Percentiles rank a stretch among this genome's conserved stretches.
Evolutionary conservation across 2,329 filamentous ascomycete genomes (phyloP).

Genomic region (Calonectria honghensis): DNA sequence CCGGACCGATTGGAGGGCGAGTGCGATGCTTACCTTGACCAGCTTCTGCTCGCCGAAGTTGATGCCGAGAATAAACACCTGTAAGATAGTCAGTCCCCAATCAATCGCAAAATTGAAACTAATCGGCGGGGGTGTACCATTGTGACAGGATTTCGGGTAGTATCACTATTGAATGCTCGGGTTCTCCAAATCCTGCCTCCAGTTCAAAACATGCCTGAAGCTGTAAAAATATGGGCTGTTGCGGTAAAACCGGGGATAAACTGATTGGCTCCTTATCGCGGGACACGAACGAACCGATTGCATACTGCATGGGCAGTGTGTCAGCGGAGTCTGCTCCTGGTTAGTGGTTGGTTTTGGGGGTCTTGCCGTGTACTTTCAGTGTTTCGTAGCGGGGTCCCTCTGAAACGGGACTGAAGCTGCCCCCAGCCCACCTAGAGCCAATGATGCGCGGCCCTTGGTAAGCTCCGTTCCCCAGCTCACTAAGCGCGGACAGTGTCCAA

Average conservation of each 20-base stretch:
- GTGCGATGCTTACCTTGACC: constrained; percentile 80
- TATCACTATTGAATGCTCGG: constrained; percentile 51
- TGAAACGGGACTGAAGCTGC: constrained; percentile 53
- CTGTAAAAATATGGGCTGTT: constrained; percentile 48
- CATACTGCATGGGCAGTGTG: neutral
- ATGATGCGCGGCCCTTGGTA: constrained; percentile 2
- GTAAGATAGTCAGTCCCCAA: constrained; percentile 1
- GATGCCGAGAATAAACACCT: constrained; percentile 91
- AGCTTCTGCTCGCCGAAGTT: constrained; percentile 90
- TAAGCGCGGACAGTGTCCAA: constrained; percentile 43
- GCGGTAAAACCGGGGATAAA: constrained; percentile 57
- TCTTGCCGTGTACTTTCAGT: constrained; percentile 31
- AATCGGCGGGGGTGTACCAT: constrained; percentile 48
- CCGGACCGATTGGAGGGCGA: constrained; percentile 3
- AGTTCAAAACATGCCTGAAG: constrained; percentile 37
- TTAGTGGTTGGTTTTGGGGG: constrained; percentile 26
- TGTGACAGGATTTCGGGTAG: constrained; percentile 44
- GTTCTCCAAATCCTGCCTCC: constrained; percentile 41
- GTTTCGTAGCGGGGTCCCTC: constrained; percentile 38
- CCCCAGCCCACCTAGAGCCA: constrained; percentile 29
- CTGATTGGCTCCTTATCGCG: neutral
- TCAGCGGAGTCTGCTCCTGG: neutral
- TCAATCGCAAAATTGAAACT: too few species aligned
- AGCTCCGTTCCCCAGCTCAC: constrained; percentile 40
- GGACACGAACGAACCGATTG: constrained; percentile 18